phyloP scores from a whole-genome alignment of 108 stramenopile genomes.

The Epipyxis sp. region DNA sequence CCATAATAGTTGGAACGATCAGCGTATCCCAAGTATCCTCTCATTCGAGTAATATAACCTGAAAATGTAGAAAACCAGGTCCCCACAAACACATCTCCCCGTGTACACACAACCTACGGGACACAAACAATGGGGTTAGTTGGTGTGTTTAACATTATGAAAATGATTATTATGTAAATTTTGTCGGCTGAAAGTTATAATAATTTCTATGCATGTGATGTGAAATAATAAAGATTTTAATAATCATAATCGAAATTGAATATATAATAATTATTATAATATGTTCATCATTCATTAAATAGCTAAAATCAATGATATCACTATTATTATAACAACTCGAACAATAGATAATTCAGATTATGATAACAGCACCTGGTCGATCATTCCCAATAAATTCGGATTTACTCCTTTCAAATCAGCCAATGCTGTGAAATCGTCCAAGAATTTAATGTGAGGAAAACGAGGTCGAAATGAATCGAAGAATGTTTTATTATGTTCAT shows the following conservation, averaged over 20 bases:
- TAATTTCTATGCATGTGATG: too few relatives aligned
- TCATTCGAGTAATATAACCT: constrained; percentile 80
- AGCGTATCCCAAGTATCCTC: constrained; percentile 66
- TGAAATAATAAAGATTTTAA: too few relatives aligned
- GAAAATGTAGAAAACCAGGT: constrained; percentile 88
- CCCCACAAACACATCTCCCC: constrained; percentile 77
- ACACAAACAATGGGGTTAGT: too few relatives aligned
- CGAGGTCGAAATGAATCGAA: constrained; percentile 60
- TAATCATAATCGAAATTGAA: too few relatives aligned
- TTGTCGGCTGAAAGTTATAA: too few relatives aligned
- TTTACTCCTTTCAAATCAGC: constrained; percentile 63
- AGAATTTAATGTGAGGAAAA: constrained; percentile 52
- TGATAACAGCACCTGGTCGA: too few relatives aligned
- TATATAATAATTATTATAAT: too few relatives aligned
- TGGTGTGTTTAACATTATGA: neutral
- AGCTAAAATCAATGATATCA: too few relatives aligned
- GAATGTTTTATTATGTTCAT: constrained; percentile 72
- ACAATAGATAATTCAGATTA: too few relatives aligned
- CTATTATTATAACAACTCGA: too few relatives aligned
- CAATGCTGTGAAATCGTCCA: constrained; percentile 65
- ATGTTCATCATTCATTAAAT: too few relatives aligned
- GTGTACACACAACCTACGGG: constrained; percentile 78
- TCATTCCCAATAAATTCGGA: constrained; percentile 83
- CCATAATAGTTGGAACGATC: constrained; percentile 38
- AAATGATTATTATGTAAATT: constrained; percentile 3